Base-by-base conservation (phyloP, 176 grass and related monocot genomes). In the Urochloa ruziziensis region DNA sequence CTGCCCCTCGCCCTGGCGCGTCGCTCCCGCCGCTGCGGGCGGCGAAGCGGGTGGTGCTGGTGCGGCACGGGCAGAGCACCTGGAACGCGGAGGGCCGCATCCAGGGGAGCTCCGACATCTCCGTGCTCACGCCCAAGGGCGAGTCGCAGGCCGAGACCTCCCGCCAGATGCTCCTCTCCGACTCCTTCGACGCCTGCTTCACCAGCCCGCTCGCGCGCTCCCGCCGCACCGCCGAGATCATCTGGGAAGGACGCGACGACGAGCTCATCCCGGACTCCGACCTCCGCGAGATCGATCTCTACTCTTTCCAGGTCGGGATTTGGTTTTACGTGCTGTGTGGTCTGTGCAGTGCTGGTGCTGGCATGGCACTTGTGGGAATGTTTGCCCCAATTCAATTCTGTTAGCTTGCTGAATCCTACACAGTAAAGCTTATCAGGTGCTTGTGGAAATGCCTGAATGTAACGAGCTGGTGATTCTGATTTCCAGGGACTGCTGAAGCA, bases 31-130 rank as follows among this genome's bases (percentile, higher is more conserved):
- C 51, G 42, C 44, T 94, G 37, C 74, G 73, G 67, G 86, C 86
- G 86, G 86, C 86, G 86, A 98, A 98, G 75, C 73, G 92, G 82
- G 96, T 98, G 75, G 92, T 90, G 84, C 84, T 98, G 73, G 92
- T 98, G 90, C 83, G 95, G 79, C 95, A 98, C 70, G 95, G 95
- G 52, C 95, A 98, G 90, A 98, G 95, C 95, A 98, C 95, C 6
- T 95, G 95, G 92, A 98, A 98, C 72, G 95, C 90, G 57, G 91
- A 98, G 33, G 95, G 92, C 0, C 89, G 96, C 70, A 98, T 98
- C 87, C 96, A 97, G 83, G 92, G 96, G 43, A 93, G 96, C 86
- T 98, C 91, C 86, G 89, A 98, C 82, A 4, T 56, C 53, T 98
- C 96, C 47, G 86, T 91, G 62, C 96, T 98, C 87, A 98, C 96